phyloP scores from a whole-genome alignment of 169 alveolate genomes.

The Plasmodium blacklocki region DNA sequence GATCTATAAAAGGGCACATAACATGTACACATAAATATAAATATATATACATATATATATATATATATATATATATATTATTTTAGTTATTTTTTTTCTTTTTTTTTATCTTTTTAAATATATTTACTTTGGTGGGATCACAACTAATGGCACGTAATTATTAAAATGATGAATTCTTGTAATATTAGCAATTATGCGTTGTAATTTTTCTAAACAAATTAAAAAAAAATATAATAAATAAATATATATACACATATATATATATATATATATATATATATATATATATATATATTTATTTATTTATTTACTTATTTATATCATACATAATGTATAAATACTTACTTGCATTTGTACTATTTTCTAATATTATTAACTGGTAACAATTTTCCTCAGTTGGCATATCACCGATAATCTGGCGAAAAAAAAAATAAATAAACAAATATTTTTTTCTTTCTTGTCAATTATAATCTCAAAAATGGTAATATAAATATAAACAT shows the following conservation, averaged over 20 bases:
- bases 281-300: neutral
- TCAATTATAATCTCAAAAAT: no score
- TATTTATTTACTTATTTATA: no score
- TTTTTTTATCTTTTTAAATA: neutral
- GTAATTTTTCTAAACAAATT: slow-evolving; percentile 30
- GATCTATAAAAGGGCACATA: slow-evolving; percentile 7
- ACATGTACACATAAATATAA: neutral
- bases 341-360: slow-evolving; percentile 37
- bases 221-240: slow-evolving; percentile 1
- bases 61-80: neutral
- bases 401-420: slow-evolving; percentile 48
- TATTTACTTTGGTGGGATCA: slow-evolving; percentile 70
- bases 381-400: slow-evolving; percentile 61
- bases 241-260: neutral
- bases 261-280: neutral
- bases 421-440: neutral
- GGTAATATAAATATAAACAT: neutral
- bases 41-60: neutral
- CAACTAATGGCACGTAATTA: slow-evolving; percentile 54
- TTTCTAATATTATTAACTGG: slow-evolving; percentile 39
- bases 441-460: no score
- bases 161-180: slow-evolving; percentile 57
- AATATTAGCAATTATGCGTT: slow-evolving; percentile 52
- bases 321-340: neutral
- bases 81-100: neutral